phyloP scores from a whole-genome alignment of 2,329 filamentous ascomycete species.

The Apiospora arundinis region DNA sequence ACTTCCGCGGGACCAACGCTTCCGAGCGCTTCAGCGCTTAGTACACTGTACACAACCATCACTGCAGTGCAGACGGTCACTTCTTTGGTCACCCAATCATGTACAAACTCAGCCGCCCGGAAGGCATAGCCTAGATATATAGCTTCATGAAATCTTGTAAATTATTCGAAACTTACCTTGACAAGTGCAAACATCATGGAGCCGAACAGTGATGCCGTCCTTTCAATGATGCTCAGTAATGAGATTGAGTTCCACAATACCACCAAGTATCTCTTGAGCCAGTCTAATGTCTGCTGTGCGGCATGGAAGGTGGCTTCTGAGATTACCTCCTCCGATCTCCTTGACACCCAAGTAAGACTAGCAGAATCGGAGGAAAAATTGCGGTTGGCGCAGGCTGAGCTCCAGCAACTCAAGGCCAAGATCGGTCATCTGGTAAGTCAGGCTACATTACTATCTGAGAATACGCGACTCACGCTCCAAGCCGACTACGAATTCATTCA shows the following conservation, averaged over 20 bases:
- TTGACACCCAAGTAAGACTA: neutral
- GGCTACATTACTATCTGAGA: neutral
- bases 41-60: neutral
- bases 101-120: neutral
- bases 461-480: neutral
- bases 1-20: neutral
- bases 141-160: constrained; percentile 1
- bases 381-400: neutral
- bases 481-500: neutral
- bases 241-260: constrained; percentile 1
- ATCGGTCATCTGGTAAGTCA: constrained; percentile 4
- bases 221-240: constrained; percentile 1
- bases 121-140: constrained; percentile 5
- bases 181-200: neutral
- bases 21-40: neutral
- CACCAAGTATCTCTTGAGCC: neutral
- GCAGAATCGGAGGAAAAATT: constrained; percentile 7
- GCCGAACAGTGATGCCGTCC: constrained; percentile 1
- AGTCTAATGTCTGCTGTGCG: neutral
- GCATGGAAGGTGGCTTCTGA: constrained; percentile 5
- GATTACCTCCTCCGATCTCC: constrained; percentile 1
- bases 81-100: constrained; percentile 7
- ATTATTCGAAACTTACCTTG: neutral
- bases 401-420: constrained; percentile 1
- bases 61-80: constrained; percentile 1